phyloP scores from a whole-genome alignment of 164 flowering plant species.

The Brasenia schreberi region DNA sequence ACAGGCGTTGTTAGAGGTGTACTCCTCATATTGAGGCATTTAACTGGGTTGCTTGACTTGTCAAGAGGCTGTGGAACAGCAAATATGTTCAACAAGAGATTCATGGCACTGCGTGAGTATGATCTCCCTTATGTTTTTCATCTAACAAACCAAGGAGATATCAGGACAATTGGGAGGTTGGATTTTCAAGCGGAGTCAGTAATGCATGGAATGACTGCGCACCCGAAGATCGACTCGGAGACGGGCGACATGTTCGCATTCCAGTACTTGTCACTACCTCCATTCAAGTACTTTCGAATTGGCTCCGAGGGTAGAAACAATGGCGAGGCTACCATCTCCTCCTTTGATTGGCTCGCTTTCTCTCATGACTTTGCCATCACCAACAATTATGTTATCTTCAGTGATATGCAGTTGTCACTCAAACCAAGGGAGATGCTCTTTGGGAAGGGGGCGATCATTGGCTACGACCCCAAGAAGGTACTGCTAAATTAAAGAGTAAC shows the following conservation, averaged over 20 bases:
- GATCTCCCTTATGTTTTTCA: slow-evolving; percentile 57
- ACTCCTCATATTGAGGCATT: slow-evolving; percentile 24
- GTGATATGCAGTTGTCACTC: too few species aligned
- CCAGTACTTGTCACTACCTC: slow-evolving; percentile 48
- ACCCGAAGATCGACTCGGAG: slow-evolving; percentile 54
- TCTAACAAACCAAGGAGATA: slow-evolving; percentile 38
- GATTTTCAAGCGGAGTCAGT: slow-evolving; percentile 39
- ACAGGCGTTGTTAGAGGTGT: slow-evolving; percentile 36
- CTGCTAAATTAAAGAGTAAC: too few species aligned
- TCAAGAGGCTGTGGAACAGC: slow-evolving; percentile 52
- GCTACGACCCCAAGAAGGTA: too few species aligned
- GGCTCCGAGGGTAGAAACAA: slow-evolving; percentile 31
- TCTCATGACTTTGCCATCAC: too few species aligned
- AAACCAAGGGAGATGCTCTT: too few species aligned
- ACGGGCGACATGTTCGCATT: slow-evolving; percentile 66
- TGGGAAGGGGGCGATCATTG: too few species aligned
- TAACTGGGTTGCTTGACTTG: slow-evolving; percentile 40
- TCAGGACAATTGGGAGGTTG: slow-evolving; percentile 45
- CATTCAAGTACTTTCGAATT: slow-evolving; percentile 49
- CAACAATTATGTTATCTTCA: too few species aligned
- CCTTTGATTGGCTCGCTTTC: too few species aligned
- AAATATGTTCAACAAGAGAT: slow-evolving; percentile 38
- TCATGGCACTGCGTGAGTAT: slow-evolving; percentile 57
- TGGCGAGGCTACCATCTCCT: not conserved
- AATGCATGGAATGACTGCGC: slow-evolving; percentile 65